Evolutionary conservation across 441 rosid species (phyloP), one percentile per base, ranked within the genome.

Genomic region (Erodium texanum): DNA sequence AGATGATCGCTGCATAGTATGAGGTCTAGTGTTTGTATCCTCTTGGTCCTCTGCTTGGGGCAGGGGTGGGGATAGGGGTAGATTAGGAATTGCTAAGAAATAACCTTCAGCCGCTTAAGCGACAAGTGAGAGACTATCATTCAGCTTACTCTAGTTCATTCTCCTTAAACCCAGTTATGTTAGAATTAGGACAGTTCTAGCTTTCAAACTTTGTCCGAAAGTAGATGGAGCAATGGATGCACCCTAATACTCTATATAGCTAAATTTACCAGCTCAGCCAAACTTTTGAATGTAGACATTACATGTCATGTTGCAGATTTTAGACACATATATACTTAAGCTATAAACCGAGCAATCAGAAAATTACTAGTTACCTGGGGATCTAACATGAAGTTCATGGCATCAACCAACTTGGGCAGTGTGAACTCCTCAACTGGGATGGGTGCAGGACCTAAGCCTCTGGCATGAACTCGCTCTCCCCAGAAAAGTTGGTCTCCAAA

Each of bases 401-500:
- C 93, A 68, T 79, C 78, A 73, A 89, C 80, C 76, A 94, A 80
- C 79, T 89, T 94, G 29, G 82, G 77, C 72, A 85, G 89, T 32
- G 95, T 84, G 76, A 92, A 91, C 71, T 94, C 93, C 10, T 93
- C 96, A n/a, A 94, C 83, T 38, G 93, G 97, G 52, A 94, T 91
- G 20, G 99, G 99, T 1, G 76, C 43, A 68, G 99, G 99, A 73
- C 99, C 99, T 19, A 93, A 92, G 71, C 94, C 83, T 78, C 97
- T 83, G 71, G 86, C 96, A 72, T 88, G 87, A 45, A 93, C 96
- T 74, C 78, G 80, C 34, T 91, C 97, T 75, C 99, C 99, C 99
- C 99, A 93, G 73, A 93, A 93, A 66, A 87, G 96, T 80, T 93
- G 99, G 77, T 93, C 99, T 43, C 99, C 99, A 73, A 93, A 93